Conservation (phyloP, 805 yeast genomes). For the Starmerella bombicola region DNA sequence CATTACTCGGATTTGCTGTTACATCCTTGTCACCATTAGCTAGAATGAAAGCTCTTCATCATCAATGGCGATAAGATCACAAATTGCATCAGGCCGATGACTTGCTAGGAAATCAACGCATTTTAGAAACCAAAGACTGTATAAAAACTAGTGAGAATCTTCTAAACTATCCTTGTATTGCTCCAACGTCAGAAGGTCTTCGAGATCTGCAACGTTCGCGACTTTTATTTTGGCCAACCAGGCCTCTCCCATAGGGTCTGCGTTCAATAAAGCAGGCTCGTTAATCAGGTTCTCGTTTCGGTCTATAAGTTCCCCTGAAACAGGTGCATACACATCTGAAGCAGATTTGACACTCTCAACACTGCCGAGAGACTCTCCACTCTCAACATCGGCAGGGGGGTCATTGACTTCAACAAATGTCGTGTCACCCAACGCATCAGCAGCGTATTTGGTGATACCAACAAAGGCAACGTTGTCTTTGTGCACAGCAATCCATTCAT, state of each 20-base stretch:
- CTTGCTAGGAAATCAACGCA: too few relatives aligned
- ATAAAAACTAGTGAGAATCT: conserved; percentile 13
- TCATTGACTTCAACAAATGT: conserved; percentile 87
- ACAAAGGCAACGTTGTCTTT: conserved; percentile 67
- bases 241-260: conserved; percentile 86
- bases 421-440: conserved; percentile 94
- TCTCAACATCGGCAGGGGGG: conserved; percentile 44
- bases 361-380: conserved; percentile 79
- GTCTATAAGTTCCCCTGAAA: conserved; percentile 61
- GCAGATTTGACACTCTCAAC: conserved; percentile 94
- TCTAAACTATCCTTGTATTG: conserved; percentile 22
- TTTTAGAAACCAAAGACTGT: too few relatives aligned
- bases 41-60: conserved; percentile 8
- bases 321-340: conserved; percentile 82
- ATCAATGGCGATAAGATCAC: conserved; percentile 16
- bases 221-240: conserved; percentile 78
- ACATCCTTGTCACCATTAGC: conserved; percentile 15
- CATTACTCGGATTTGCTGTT: conserved; percentile 30
- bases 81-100: too few relatives aligned
- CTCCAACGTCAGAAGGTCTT: conserved; percentile 25
- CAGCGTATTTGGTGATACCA: conserved; percentile 89
- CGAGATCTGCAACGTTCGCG: conserved; percentile 30
- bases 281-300: conserved; percentile 54
- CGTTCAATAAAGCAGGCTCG: conserved; percentile 66
- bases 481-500: conserved; percentile 88